Conservation (phyloP, 2,329 filamentous ascomycete species). For the Cercospora canescens region DNA sequence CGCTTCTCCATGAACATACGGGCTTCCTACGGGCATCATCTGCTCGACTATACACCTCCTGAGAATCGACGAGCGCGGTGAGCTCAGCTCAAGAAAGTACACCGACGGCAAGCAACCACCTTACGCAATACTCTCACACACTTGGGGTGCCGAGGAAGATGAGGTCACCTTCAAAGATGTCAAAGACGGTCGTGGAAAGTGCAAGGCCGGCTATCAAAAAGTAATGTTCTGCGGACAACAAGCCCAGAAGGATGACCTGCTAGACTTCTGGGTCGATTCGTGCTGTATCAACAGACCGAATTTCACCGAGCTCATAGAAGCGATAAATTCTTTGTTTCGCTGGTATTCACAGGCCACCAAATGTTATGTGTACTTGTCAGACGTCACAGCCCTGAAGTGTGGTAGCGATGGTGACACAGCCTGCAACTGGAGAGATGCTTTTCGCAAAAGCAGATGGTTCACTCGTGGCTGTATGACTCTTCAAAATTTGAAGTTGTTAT, state of each 20-base stretch:
- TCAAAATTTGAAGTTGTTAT: neutral
- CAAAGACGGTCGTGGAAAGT: neutral
- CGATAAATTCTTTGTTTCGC: neutral
- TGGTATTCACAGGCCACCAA: neutral
- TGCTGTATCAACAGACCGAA: slow-evolving; percentile 11
- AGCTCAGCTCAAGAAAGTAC: neutral
- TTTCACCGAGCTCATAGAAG: neutral
- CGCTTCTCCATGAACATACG: neutral
- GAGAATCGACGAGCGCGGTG: neutral
- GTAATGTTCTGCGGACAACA: neutral
- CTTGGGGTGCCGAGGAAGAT: slow-evolving; percentile 1
- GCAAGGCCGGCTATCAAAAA: neutral
- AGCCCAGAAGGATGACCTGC: neutral
- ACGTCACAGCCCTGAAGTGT: neutral
- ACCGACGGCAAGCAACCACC: neutral
- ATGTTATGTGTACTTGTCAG: slow-evolving; percentile 4
- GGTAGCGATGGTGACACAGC: neutral
- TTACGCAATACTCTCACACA: slow-evolving; percentile 10
- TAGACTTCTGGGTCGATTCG: neutral
- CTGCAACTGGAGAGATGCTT: neutral
- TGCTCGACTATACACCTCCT: neutral
- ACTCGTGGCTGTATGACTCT: neutral
- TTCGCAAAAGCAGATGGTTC: neutral
- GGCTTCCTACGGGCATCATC: neutral
- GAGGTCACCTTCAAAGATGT: neutral